Base-by-base conservation (phyloP, 23 red algal genomes). In the Gracilaria gracilis region DNA sequence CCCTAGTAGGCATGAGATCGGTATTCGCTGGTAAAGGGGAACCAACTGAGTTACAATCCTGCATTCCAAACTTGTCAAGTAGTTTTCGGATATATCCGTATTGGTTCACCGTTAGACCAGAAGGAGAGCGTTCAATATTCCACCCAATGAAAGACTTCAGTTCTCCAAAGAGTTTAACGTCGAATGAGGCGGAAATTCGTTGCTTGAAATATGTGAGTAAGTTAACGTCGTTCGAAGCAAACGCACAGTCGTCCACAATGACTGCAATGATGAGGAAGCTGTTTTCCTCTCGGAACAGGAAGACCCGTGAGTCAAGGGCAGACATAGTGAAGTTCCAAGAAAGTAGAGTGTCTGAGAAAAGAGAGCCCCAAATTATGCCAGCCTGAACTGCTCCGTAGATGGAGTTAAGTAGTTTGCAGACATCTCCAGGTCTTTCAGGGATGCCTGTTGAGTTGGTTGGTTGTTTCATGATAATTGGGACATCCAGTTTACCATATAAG, bases 401-500 rank as follows among this genome's bases (percentile, higher is more conserved):
- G 48, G 83, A n/a, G n/a, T n/a, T n/a, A n/a, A n/a, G n/a, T n/a
- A n/a, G n/a, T n/a, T n/a, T n/a, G n/a, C n/a, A n/a, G n/a, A n/a
- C n/a, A n/a, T n/a, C n/a, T n/a, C n/a, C n/a, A n/a, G n/a, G n/a
- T n/a, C n/a, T n/a, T n/a, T n/a, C n/a, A n/a, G n/a, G n/a, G n/a
- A n/a, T n/a, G n/a, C n/a, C n/a, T n/a, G n/a, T n/a, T n/a, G n/a
- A n/a, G n/a, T n/a, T n/a, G n/a, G n/a, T n/a, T n/a, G n/a, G n/a
- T n/a, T n/a, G n/a, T 61, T 86, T 61, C 31, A 59, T 87, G 31
- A 55, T 35, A 0, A 87, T 1, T 5, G 21, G 28, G 12, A 15
- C 35, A 24, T 87, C 61, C 24, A 87, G 61, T 12, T 87, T 55
- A 13, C 83, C 65, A 40, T 87, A 87, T 0, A 87, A 23, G 2